Base-by-base conservation (phyloP, 2,329 filamentous ascomycete species). In the Fusarium fracticaudum region DNA sequence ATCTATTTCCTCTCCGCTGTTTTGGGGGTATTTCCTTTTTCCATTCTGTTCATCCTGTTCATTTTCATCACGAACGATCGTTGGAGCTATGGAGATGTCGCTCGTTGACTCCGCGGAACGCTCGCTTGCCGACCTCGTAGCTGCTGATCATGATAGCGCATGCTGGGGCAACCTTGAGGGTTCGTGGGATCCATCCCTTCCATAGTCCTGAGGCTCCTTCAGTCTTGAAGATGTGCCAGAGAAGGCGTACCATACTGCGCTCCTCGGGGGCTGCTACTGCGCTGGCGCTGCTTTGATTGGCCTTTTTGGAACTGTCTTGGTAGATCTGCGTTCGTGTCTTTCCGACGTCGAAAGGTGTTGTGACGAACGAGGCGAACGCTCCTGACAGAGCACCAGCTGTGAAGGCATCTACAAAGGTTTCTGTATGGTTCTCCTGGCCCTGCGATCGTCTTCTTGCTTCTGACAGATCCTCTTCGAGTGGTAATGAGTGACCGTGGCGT, bases 91-190 rank as follows among this genome's bases (percentile, higher is more conserved):
- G 59, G 15, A 73, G 73, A 3, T 43, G 67, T 38, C 80, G 84
- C 78, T 89, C 87, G 69, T 98, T 98, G 57, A 94, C 90, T 17
- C 89, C 88, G 61, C 91, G 88, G 40, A 97, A 97, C 81, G 93
- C 91, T 82, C 93, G 92, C 87, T 99, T 99, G 58, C 96, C 95
- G 43, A 98, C 90, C 83, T 99, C 96, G 82, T 98, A 99, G 80
- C 93, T 98, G 81, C 94, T 97, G 80, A 99, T 98, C 96, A 99
- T 99, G 81, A 99, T 98, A 35, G 96, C 96, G 83, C 96, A 99
- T 1, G 96, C 94, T 3, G 96, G 96, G 3, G 96, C 96, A 10
- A 99, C 95, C 82, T 98, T 98, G 69, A 98, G 86, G 75, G 94
- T 97, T 44, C 96, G 88, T 0, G 96, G 95, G 31, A 94, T 92